Conservation (phyloP, 176 grass and related monocot genomes). For the Coix lacrymajobi region DNA sequence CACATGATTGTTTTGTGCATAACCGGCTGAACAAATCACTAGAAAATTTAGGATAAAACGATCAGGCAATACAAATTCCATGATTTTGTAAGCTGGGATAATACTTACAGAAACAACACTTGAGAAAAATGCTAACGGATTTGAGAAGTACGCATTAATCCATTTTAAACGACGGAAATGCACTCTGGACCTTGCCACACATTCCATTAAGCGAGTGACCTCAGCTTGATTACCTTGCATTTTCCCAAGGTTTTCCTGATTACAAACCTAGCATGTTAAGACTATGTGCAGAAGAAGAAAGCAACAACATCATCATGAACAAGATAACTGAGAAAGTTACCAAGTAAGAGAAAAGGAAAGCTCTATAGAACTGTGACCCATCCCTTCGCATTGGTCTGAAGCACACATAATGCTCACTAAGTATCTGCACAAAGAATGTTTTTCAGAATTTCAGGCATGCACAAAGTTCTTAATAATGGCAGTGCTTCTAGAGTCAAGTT, state of each 20-base stretch:
- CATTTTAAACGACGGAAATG: background rate
- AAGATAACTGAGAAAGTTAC: background rate
- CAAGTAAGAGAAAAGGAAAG: slow-evolving; percentile 18
- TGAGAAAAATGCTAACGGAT: background rate
- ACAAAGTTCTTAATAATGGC: background rate
- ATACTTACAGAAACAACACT: background rate
- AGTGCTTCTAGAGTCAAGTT: background rate
- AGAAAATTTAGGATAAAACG: background rate
- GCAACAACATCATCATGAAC: background rate
- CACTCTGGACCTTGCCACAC: background rate
- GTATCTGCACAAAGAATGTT: background rate
- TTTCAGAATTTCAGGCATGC: background rate
- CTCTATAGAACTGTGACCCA: slow-evolving; percentile 14
- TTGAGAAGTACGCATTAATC: background rate
- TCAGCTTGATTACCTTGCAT: slow-evolving; percentile 3
- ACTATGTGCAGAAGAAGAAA: background rate
- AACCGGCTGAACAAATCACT: background rate
- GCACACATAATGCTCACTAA: background rate
- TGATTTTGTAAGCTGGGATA: background rate
- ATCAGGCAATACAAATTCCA: background rate
- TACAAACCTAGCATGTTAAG: background rate
- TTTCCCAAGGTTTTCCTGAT: background rate
- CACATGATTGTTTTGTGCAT: background rate
- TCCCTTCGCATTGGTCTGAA: background rate
- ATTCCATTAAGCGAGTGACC: background rate